Base-by-base conservation (phyloP, 2,329 filamentous ascomycete genomes). In the Helminthosporium solani region DNA sequence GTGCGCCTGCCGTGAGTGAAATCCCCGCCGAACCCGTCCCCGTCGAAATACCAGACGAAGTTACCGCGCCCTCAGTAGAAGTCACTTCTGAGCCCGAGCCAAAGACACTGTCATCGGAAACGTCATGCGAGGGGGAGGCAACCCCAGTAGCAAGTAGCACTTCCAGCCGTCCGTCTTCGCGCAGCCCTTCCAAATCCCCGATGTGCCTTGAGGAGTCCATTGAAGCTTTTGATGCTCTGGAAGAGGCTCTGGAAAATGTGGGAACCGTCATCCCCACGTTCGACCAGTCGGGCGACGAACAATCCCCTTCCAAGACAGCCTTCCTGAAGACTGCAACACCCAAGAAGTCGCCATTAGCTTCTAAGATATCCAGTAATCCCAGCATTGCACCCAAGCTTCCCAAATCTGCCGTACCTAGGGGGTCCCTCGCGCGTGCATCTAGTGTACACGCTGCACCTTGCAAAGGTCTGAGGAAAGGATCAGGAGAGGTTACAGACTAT, bases 221-320 rank as follows among this genome's bases (percentile, higher is more conserved):
- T 23, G 72, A 74, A 43, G 78, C 75, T 3, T 67, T 79, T 28
- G 78, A 80, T 53, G 73, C 70, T 2, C 67, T 79, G 7, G 76
- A 80, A 46, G 76, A 80, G 44, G 76, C 74, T 7, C 68, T 80
- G 2, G 76, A 79, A 43, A 70, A 75, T 33, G 64, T 79, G 52
- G n/a, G n/a, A n/a, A 62, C 71, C 39, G 63, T 63, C 2, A 61
- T 76, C 19, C 68, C 70, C 4, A 50, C 50, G 4, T 60, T 70
- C 14, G 59, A 72, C n/a, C n/a, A n/a, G 2, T 61, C 64, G 20
- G 53, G 56, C 5, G 64, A 60, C 15, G 63, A 66, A 12, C 58
- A 61, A 33, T 65, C 57, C 57, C 66, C 58, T 11, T n/a, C n/a
- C n/a, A n/a, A n/a, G n/a, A n/a, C n/a, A n/a, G n/a, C n/a, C n/a